phyloP scores from a whole-genome alignment of 2,329 filamentous ascomycete species.

The Lachnellula subtilissima region DNA sequence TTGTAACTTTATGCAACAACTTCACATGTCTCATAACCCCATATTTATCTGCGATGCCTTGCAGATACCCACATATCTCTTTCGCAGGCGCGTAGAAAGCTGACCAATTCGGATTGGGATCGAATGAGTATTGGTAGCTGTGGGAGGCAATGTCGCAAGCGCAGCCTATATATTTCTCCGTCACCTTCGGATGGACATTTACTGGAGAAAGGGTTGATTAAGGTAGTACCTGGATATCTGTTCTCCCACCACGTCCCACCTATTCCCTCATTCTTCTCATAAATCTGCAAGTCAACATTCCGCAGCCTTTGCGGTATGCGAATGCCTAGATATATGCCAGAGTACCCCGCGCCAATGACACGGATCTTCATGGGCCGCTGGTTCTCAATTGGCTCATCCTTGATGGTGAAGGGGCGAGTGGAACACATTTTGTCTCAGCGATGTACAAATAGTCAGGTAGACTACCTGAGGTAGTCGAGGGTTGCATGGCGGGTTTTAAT shows the following conservation, averaged over 20 bases:
- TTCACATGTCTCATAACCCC: constrained; percentile 56
- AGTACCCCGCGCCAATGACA: constrained; percentile 31
- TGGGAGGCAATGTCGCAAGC: constrained; percentile 28
- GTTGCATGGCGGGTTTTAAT: neutral
- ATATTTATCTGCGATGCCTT: constrained; percentile 57
- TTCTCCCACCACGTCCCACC: constrained; percentile 53
- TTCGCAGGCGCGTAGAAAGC: constrained; percentile 62
- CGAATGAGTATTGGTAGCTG: constrained; percentile 65
- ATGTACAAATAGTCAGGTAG: no score
- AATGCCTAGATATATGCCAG: constrained; percentile 31
- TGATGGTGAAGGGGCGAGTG: constrained; percentile 17
- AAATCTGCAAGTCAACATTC: constrained; percentile 36
- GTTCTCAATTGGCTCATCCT: constrained; percentile 26
- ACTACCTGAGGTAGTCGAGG: neutral
- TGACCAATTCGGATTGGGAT: constrained; percentile 63
- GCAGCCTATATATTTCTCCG: constrained; percentile 8
- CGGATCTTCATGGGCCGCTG: constrained; percentile 25
- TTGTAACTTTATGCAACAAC: constrained; percentile 50
- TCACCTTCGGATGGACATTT: no score
- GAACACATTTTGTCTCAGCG: neutral
- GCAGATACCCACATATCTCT: constrained; percentile 67
- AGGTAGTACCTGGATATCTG: constrained; percentile 27
- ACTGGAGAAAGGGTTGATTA: neutral
- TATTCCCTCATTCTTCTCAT: constrained; percentile 51
- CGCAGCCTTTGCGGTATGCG: constrained; percentile 27